Conservation (phyloP, 1,284 basidiomycete genomes). For the Apiotrichum gamsii region DNA sequence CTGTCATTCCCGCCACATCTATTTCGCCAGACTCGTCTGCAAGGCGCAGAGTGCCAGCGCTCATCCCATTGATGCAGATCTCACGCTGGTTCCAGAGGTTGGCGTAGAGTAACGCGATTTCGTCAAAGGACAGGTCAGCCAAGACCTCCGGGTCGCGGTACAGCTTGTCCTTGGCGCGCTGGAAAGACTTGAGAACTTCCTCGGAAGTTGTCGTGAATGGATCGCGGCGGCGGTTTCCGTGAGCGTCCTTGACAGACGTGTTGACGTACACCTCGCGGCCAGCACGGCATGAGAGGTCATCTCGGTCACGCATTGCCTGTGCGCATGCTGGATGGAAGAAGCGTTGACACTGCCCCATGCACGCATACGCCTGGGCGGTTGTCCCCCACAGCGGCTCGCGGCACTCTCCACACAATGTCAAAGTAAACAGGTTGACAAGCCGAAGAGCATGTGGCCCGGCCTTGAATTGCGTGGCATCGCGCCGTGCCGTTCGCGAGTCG, state of each 20-base stretch:
- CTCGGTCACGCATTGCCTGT: constrained; percentile 30
- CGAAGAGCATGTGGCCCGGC: constrained; percentile 31
- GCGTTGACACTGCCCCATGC: constrained; percentile 55
- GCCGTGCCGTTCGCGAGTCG: constrained; percentile 2
- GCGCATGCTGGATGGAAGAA: constrained; percentile 59
- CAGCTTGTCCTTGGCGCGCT: constrained; percentile 49
- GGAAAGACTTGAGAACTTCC: constrained; percentile 54
- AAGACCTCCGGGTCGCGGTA: constrained; percentile 47
- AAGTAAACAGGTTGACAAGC: constrained; percentile 61
- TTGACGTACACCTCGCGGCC: constrained; percentile 37
- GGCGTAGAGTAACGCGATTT: constrained; percentile 57
- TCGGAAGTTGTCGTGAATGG: constrained; percentile 55
- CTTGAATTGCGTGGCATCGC: constrained; percentile 11
- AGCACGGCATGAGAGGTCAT: constrained; percentile 48
- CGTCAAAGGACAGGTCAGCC: constrained; percentile 56
- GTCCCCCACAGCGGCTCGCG: constrained; percentile 65
- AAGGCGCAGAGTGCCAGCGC: constrained; percentile 55
- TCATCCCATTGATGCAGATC: constrained; percentile 60
- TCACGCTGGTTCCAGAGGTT: constrained; percentile 61
- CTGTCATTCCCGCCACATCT: constrained; percentile 59
- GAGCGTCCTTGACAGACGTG: constrained; percentile 18
- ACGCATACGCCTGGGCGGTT: constrained; percentile 58
- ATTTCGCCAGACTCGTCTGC: constrained; percentile 37
- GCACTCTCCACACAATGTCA: constrained; percentile 63
- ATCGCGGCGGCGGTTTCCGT: constrained; percentile 16